Conservation (phyloP, 1,284 basidiomycete genomes). For the Heterobasidion irregulare region DNA sequence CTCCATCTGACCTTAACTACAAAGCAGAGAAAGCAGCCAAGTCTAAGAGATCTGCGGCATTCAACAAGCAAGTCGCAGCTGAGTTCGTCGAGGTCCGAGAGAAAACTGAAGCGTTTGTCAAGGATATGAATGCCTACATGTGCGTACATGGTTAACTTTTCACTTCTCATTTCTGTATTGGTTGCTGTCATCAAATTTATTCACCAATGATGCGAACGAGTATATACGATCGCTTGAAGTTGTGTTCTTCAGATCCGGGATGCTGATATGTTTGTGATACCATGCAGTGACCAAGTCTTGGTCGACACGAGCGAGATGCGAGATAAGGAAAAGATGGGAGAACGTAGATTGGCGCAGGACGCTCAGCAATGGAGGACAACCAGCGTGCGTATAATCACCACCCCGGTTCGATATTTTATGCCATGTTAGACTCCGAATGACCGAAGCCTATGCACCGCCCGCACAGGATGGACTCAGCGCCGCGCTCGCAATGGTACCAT, state of each 20-base stretch:
- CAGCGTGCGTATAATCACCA: not conserved
- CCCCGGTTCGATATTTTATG: too few species aligned
- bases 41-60: not conserved
- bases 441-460: too few species aligned
- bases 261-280: not conserved
- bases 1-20: not conserved
- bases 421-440: too few species aligned
- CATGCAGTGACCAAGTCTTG: not conserved
- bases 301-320: not conserved
- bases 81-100: not conserved
- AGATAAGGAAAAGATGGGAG: not conserved
- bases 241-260: not conserved
- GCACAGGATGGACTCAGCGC: not conserved
- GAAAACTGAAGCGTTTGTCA: constrained; percentile 6
- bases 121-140: constrained; percentile 12
- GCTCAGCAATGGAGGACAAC: not conserved
- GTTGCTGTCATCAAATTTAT: too few species aligned
- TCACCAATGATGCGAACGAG: too few species aligned
- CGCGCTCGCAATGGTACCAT: not conserved
- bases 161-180: not conserved
- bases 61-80: not conserved
- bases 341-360: not conserved
- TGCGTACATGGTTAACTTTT: not conserved
- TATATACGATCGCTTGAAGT: too few species aligned
- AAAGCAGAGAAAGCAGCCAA: not conserved